Conservation (phyloP, 352 stramenopile species). For the Pilasporangium apinafurcum region DNA sequence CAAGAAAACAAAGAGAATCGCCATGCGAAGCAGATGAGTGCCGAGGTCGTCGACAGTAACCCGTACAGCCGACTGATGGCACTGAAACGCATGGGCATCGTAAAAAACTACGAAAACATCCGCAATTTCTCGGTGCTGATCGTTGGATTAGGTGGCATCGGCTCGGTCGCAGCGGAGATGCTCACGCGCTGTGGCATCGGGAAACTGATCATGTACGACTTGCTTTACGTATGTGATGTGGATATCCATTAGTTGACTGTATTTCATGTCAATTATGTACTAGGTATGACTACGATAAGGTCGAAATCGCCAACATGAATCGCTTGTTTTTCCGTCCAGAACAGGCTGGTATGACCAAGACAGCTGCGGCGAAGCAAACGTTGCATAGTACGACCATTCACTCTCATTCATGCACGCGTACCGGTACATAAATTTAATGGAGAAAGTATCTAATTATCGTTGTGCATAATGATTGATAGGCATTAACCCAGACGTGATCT, state of each 20-base stretch:
- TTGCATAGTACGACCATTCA: slow-evolving; percentile 48
- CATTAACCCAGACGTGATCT: slow-evolving; percentile 88
- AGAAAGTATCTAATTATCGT: neutral
- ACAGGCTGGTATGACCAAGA: slow-evolving; percentile 85
- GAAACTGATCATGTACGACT: slow-evolving; percentile 81
- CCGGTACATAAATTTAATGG: neutral
- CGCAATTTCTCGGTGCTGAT: slow-evolving; percentile 75
- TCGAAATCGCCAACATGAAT: slow-evolving; percentile 91
- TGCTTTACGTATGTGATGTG: no score
- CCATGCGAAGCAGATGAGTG: slow-evolving; percentile 54
- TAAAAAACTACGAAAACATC: slow-evolving; percentile 87
- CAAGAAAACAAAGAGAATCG: slow-evolving; percentile 17
- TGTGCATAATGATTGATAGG: slow-evolving; percentile 11
- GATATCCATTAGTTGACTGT: no score
- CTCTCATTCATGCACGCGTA: neutral
- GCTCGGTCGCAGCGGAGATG: slow-evolving; percentile 86
- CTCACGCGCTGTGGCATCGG: slow-evolving; percentile 86
- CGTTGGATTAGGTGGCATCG: slow-evolving; percentile 82
- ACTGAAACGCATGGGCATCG: slow-evolving; percentile 88
- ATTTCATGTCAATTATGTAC: neutral
- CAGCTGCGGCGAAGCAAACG: slow-evolving; percentile 79
- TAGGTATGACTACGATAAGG: slow-evolving; percentile 84
- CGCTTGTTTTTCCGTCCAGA: slow-evolving; percentile 87
- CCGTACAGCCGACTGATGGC: slow-evolving; percentile 88
- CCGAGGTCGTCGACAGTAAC: slow-evolving; percentile 81